Base-by-base conservation (phyloP, 2,329 filamentous ascomycete species). In the Xylariaceae sp. region DNA sequence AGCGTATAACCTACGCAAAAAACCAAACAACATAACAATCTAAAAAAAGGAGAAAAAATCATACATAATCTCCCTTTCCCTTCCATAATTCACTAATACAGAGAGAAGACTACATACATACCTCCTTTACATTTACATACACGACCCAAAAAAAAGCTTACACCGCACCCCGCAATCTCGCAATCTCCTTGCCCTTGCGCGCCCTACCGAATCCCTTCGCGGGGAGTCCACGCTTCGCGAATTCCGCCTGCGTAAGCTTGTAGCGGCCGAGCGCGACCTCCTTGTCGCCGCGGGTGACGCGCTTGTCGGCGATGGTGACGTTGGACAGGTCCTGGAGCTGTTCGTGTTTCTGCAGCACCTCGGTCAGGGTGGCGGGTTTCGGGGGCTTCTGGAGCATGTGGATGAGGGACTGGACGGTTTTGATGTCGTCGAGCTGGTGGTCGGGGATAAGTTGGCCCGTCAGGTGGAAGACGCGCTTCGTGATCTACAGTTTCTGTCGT, bases 371-470 rank as follows among this genome's bases (percentile, higher is more conserved):
- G 67, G 76, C 75, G 11, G 84, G 74, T 74, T 82, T 85, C 35
- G 82, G 79, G 30, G 80, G 78, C 63, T 76, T 79, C 60, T 78
- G 70, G 1, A 88, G 74, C 51, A 82, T 73, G 30, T 77, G 75
- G 48, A 89, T 73, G 55, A 90, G 73, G 34, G 80, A 73, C 57
- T 78, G 76, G 44, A 85, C 77, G 7, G 80, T 86, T 55, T 73
- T 74, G 62, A 85, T 78, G 50, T 78, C 76, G 53, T 77, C 75
- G 62, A 95, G 81, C 66, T 82, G 81, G 51, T 83, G 78, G 74
- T 97, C 93, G 13, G 88, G 80, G 65, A 96, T 79, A 60, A 84
- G 82, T 62, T 86, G 83, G 62, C 90, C 90, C n/a, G 88, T 92
- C 61, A 96, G 80, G 72, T 94, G 89, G 72, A 88, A 85, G 62